These are phyloP conservation scores for Auricularia cornea DNA, from an alignment of 768 basidiomycete species.

Conservation along the genomic window DNA sequence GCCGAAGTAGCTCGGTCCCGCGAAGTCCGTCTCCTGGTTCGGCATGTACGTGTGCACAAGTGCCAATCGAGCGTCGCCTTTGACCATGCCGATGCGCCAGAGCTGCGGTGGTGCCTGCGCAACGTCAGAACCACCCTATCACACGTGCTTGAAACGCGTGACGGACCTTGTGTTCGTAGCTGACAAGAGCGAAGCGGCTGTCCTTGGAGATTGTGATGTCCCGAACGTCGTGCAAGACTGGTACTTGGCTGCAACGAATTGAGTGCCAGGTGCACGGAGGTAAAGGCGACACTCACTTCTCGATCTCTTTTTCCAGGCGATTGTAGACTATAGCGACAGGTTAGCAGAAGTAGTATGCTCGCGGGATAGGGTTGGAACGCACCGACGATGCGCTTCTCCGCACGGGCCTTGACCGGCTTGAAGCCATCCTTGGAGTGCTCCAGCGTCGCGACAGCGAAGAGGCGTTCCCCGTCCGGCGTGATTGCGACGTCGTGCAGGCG, in stretches of 20 bases:
- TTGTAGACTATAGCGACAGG: constrained; percentile 54
- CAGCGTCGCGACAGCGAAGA: constrained; percentile 62
- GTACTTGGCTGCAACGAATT: constrained; percentile 46
- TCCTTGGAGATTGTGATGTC: constrained; percentile 57
- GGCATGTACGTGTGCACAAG: constrained; percentile 13
- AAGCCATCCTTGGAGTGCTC: constrained; percentile 53
- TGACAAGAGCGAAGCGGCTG: constrained; percentile 56
- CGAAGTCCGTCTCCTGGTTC: constrained; percentile 9
- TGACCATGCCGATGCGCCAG: constrained; percentile 15
- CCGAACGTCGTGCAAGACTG: constrained; percentile 63
- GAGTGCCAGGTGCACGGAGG: not conserved
- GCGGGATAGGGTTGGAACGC: too few relatives aligned
- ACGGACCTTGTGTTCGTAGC: constrained; percentile 65
- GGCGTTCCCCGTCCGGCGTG: constrained; percentile 53
- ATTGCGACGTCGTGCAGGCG: constrained; percentile 64
- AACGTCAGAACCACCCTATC: not conserved
- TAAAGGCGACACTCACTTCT: constrained; percentile 40
- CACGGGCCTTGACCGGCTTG: constrained; percentile 59
- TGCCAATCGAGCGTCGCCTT: constrained; percentile 14
- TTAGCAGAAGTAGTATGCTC: not conserved
- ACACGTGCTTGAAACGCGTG: not conserved
- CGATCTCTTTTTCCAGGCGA: constrained; percentile 51
- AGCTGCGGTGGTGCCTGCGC: constrained; percentile 17
- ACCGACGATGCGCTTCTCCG: constrained; percentile 60
- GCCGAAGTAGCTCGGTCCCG: constrained; percentile 14